These are phyloP conservation scores for Osmanthus fragrans DNA, from an alignment of 257 asterid genomes.

Conservation along the genomic window DNA sequence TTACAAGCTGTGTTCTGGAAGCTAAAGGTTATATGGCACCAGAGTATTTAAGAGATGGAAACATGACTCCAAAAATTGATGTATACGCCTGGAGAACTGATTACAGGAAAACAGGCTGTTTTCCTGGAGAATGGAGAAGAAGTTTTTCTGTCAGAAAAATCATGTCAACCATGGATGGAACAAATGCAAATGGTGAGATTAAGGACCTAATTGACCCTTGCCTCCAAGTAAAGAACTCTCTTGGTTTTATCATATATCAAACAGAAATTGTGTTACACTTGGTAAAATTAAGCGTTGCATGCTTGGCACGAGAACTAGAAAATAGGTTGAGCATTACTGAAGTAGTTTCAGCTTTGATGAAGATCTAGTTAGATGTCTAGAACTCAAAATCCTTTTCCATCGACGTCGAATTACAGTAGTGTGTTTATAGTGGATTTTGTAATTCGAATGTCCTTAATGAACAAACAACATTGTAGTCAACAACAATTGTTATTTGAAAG, in stretches of 20 bases:
- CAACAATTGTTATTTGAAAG: neutral
- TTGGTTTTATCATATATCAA: constrained; percentile 56
- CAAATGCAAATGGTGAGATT: constrained; percentile 17
- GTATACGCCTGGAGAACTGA: constrained; percentile 65
- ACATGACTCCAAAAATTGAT: constrained; percentile 52
- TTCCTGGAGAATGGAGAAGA: constrained; percentile 38
- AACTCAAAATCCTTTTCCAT: constrained; percentile 32
- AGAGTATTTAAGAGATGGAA: constrained; percentile 39
- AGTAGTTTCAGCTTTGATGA: constrained; percentile 48
- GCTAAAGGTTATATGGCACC: no score
- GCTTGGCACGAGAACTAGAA: constrained; percentile 49
- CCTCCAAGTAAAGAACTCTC: constrained; percentile 56
- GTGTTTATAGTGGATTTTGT: neutral
- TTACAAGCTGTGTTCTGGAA: constrained; percentile 33
- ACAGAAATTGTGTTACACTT: constrained; percentile 47
- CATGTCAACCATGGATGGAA: constrained; percentile 26
- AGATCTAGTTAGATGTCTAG: constrained; percentile 52
- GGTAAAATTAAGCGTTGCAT: constrained; percentile 44
- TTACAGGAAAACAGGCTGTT: constrained; percentile 58
- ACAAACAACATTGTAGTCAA: neutral
- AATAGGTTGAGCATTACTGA: constrained; percentile 52
- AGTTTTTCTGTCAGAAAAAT: constrained; percentile 38
- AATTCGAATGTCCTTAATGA: neutral
- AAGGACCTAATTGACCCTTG: constrained; percentile 48
- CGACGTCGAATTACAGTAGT: neutral